Percentiles rank a stretch among this genome's conserved stretches.
Conservation (phyloP, 2,329 filamentous ascomycete species). For the Pseudocercospora vitis region DNA sequence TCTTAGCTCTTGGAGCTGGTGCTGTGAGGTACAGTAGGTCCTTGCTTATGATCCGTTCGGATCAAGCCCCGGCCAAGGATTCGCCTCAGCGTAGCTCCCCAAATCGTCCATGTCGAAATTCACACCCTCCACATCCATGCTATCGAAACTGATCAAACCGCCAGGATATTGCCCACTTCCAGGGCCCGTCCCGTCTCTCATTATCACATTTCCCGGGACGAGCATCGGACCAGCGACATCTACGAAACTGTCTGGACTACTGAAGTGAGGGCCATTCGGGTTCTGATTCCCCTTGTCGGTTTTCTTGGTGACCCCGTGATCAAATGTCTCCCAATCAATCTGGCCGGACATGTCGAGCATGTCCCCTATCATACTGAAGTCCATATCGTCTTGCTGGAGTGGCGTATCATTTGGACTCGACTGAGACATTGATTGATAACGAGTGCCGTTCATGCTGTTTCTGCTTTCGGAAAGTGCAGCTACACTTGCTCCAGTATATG, state of each 20-base stretch:
- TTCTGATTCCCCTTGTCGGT: neutral
- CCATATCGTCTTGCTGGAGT: constrained; percentile 11
- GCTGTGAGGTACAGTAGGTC: no score
- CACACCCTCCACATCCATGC: constrained; percentile 21
- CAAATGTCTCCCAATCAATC: constrained; percentile 38
- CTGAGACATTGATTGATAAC: constrained; percentile 5
- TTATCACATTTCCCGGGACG: constrained; percentile 18
- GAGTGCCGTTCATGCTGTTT: neutral
- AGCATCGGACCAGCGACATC: neutral
- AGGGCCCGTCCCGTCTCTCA: constrained; percentile 20
- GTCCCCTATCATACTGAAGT: constrained; percentile 34
- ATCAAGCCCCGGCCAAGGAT: neutral
- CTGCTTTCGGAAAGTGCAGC: neutral
- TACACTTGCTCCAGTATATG: neutral
- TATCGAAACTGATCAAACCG: constrained; percentile 13
- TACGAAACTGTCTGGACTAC: neutral
- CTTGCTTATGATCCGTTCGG: no score
- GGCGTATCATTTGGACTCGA: constrained; percentile 14
- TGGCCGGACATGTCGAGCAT: constrained; percentile 34
- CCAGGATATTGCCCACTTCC: constrained; percentile 12
- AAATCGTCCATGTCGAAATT: constrained; percentile 20
- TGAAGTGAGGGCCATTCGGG: neutral
- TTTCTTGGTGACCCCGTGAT: constrained; percentile 24
- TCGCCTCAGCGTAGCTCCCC: neutral
- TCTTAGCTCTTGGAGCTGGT: no score